These are phyloP conservation scores for Candida michaelii DNA, from an alignment of 805 yeast genomes.

Conservation along the genomic window DNA sequence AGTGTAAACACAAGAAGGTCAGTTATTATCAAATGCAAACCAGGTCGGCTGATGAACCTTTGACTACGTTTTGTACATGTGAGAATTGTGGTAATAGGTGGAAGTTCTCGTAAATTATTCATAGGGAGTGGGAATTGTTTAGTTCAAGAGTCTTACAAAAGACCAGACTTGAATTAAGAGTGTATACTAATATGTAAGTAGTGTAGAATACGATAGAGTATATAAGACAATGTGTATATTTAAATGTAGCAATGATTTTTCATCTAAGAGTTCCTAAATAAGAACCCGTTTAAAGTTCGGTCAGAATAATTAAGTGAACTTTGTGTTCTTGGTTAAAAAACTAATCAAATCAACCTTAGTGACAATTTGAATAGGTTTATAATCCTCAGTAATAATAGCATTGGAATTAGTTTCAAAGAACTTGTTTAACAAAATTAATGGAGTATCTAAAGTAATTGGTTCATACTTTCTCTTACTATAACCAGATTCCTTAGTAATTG, in stretches of 20 bases:
- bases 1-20: conserved; percentile 95
- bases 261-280: too few species aligned
- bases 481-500: conserved; percentile 54
- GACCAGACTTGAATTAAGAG: too few species aligned
- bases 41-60: conserved; percentile 97
- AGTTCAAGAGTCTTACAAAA: too few species aligned
- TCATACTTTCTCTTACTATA: conserved; percentile 66
- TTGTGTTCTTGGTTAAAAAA: conserved; percentile 39
- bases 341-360: conserved; percentile 80
- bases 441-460: conserved; percentile 63
- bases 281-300: too few species aligned
- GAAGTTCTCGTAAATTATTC: conserved; percentile 73
- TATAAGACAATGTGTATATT: not conserved
- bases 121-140: too few species aligned
- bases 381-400: conserved; percentile 77
- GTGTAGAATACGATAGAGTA: conserved; percentile 3
- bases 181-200: conserved; percentile 2
- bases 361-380: conserved; percentile 77
- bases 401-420: conserved; percentile 84
- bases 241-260: too few species aligned
- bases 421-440: conserved; percentile 65
- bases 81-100: conserved; percentile 97
- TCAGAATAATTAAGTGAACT: conserved; percentile 13
- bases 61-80: conserved; percentile 97
- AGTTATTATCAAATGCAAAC: conserved; percentile 98